phyloP scores from a whole-genome alignment of 306 rosid species.

The Prinsepia uniflora region DNA sequence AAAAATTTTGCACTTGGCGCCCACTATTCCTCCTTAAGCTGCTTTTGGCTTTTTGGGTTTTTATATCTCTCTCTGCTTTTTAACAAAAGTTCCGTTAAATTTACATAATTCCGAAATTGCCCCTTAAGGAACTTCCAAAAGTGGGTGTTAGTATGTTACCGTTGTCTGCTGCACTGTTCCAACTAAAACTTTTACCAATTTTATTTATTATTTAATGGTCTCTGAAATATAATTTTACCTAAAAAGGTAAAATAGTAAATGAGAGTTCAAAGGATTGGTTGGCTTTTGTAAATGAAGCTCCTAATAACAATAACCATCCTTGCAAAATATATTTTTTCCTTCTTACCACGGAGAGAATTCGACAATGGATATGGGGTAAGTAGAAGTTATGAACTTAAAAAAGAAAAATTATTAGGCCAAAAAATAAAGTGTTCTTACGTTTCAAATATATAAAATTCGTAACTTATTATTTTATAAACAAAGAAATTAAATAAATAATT shows the following conservation, averaged over 20 bases:
- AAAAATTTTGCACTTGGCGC: slow-evolving; percentile 40
- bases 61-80: slow-evolving; percentile 6
- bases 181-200: slow-evolving; percentile 32
- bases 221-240: slow-evolving; percentile 8
- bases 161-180: slow-evolving; percentile 55
- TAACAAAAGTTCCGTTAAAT: slow-evolving; percentile 60
- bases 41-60: slow-evolving; percentile 20
- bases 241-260: slow-evolving; percentile 11
- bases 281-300: slow-evolving; percentile 2
- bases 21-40: slow-evolving; percentile 18
- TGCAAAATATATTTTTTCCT: slow-evolving; percentile 7
- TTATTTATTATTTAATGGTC: not conserved
- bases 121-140: slow-evolving; percentile 81
- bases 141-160: slow-evolving; percentile 80
- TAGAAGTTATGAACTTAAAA: not conserved
- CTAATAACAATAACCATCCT: not conserved
- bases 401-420: not conserved
- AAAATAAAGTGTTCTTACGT: too few relatives aligned
- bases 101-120: slow-evolving; percentile 43
- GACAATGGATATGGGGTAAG: not conserved
- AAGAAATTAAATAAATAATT: not conserved
- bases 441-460: too few relatives aligned
- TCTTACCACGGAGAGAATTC: not conserved
- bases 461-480: too few relatives aligned
- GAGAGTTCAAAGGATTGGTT: not conserved